A percentile compares a stretch with the other conserved stretches of the same genome.
These are phyloP conservation scores for Lasiosphaeriaceae sp. DNA, from an alignment of 495 filamentous ascomycete species.

Conservation along the genomic window DNA sequence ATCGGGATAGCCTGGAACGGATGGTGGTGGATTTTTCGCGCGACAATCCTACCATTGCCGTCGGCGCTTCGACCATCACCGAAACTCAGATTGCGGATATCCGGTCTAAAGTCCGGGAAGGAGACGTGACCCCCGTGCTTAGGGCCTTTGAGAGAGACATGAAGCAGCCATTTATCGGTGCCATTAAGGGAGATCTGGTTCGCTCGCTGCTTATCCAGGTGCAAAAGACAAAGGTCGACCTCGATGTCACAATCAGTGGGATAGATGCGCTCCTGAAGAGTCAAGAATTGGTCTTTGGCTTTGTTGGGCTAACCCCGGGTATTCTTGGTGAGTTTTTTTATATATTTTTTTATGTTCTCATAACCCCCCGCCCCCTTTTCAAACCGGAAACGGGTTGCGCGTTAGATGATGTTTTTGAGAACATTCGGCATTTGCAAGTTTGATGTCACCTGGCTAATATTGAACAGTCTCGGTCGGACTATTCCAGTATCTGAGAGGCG, in stretches of 20 bases:
- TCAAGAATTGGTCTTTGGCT: slow-evolving; percentile 95
- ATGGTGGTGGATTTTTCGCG: slow-evolving; percentile 96
- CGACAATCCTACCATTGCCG: slow-evolving; percentile 60
- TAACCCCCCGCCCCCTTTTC: too few species aligned
- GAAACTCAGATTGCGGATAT: slow-evolving; percentile 65
- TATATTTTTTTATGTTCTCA: not conserved
- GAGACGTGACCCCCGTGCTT: slow-evolving; percentile 87
- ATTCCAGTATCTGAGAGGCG: slow-evolving; percentile 63
- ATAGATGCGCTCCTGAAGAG: slow-evolving; percentile 91
- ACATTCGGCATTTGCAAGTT: too few species aligned
- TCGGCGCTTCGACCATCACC: slow-evolving; percentile 39
- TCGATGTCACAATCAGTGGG: slow-evolving; percentile 90
- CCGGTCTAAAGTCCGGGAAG: slow-evolving; percentile 73
- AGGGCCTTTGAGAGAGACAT: slow-evolving; percentile 87
- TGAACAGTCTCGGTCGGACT: slow-evolving; percentile 63
- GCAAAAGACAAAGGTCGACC: slow-evolving; percentile 97
- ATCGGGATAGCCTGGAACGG: slow-evolving; percentile 85
- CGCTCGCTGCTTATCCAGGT: slow-evolving; percentile 91
- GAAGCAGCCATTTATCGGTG: slow-evolving; percentile 70
- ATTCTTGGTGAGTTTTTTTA: slow-evolving; percentile 47
- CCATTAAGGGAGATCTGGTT: slow-evolving; percentile 79
- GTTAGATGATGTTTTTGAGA: too few species aligned
- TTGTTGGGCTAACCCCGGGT: slow-evolving; percentile 88
- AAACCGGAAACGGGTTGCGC: too few species aligned
- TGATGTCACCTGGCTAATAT: slow-evolving; percentile 20